Evolutionary conservation across 2,329 filamentous ascomycete genomes (phyloP), one percentile per base, ranked within the genome.

Genomic region (Aspergillus ibericus): DNA sequence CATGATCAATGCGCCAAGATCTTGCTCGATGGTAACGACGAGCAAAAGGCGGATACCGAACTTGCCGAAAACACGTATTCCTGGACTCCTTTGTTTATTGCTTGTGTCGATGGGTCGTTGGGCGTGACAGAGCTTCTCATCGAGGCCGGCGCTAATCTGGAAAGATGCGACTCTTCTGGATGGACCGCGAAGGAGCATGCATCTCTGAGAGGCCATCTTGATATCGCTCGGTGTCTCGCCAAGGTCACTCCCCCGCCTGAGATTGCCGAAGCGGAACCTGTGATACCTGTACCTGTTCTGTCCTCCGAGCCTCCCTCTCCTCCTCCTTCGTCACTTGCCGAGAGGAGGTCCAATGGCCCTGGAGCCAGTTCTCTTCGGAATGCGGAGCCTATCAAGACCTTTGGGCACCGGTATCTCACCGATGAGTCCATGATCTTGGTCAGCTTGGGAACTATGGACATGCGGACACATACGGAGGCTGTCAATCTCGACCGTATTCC

Each of bases 111-210:
- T 69, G 93, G 93, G 0, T 89, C 92, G 63, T 75, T 92, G 10
- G 77, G 83, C 0, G 85, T 96, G 40, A 90, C 90, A 0, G 83
- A 92, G 69, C 80, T 95, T 22, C 81, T 99, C 4, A 84, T 96
- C 40, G 84, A 88, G 50, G 88, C 89, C 20, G 91, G 91, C 1
- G 91, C 92, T 0, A 86, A 96, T 59, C 78, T 92, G 3, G 87
- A 88, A 57, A 87, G 85, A 59, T 79, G 82, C 5, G 95, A 99
- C 73, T 89, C 88, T 0, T 97, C 92, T 46, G 93, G 93, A 8
- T 99, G 95, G 95, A 95, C 90, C 3, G 89, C 93, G 1, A 92
- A 89, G 71, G 95, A 99, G 71, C 95, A 99, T 73, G 93, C 95
- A 22, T 90, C 93, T 0, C 79, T 99, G 53, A 84, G 95, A 72